A percentile compares a stretch with the other conserved stretches of the same genome.
phyloP scores from a whole-genome alignment of 225 moss, liverwort and hornwort genomes.

The Neckera pumila region DNA sequence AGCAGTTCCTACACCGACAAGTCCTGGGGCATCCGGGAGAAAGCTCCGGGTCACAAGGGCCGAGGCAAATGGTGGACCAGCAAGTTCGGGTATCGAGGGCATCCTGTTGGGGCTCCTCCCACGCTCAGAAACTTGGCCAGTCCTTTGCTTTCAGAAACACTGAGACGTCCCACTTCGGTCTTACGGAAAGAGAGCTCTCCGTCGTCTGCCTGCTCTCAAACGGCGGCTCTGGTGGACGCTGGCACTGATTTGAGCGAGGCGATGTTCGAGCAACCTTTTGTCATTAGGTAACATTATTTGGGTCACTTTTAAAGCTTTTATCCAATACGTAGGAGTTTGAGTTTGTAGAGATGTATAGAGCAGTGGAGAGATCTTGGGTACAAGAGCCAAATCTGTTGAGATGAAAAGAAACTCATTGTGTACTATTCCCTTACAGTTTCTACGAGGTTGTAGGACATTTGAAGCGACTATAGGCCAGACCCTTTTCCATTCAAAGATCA shows the following conservation, averaged over 20 bases:
- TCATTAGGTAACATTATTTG: background rate
- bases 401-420: background rate
- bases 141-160: constrained; percentile 1
- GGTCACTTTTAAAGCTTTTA: background rate
- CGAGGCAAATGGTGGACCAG: constrained; percentile 68
- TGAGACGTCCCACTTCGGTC: constrained; percentile 9
- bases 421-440: background rate
- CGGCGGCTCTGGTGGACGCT: background rate
- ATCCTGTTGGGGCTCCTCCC: background rate
- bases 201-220: background rate
- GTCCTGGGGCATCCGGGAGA: constrained; percentile 12
- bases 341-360: background rate
- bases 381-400: background rate
- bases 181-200: background rate
- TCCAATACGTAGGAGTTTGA: background rate
- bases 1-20: constrained; percentile 34
- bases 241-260: background rate
- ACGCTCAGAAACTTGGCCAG: background rate
- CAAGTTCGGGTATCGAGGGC: constrained; percentile 34
- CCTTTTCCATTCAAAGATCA: background rate
- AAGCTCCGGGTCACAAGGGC: constrained; percentile 33
- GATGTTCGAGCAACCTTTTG: background rate
- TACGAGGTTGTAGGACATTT: background rate
- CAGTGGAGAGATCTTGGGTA: background rate
- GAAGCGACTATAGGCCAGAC: background rate